Conservation (phyloP, 352 stramenopile genomes). For the Phytophthora fragariae region DNA sequence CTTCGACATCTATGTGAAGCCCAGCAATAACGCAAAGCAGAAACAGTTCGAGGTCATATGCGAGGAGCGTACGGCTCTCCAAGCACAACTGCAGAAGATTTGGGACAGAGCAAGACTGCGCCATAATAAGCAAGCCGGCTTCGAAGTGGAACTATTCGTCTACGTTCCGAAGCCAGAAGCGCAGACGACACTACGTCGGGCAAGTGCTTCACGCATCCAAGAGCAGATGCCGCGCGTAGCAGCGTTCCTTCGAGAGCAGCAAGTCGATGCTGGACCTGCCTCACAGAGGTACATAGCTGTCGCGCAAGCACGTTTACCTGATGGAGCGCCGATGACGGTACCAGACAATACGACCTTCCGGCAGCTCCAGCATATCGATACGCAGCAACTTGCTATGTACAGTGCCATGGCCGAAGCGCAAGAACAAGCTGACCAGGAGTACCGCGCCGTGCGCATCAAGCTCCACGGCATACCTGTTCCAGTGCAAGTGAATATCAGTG, state of each 20-base stretch:
- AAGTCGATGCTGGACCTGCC: neutral
- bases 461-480: constrained; percentile 8
- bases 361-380: constrained; percentile 17
- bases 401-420: neutral
- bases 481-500: constrained; percentile 11
- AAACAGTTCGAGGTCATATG: constrained; percentile 15
- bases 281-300: constrained; percentile 21
- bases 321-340: neutral
- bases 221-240: constrained; percentile 23
- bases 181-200: neutral
- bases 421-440: neutral
- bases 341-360: constrained; percentile 14
- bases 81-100: constrained; percentile 5
- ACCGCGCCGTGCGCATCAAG: neutral
- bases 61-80: neutral
- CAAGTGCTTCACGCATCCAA: constrained; percentile 13
- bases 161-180: constrained; percentile 19
- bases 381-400: neutral
- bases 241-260: constrained; percentile 11
- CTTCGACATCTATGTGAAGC: constrained; percentile 16
- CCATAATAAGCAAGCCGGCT: constrained; percentile 14
- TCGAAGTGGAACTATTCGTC: constrained; percentile 20
- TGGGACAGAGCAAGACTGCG: constrained; percentile 21
- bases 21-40: constrained; percentile 12
- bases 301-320: constrained; percentile 17